These are phyloP conservation scores for Mimosa pudica DNA, from an alignment of 306 rosid genomes.

Conservation along the genomic window DNA sequence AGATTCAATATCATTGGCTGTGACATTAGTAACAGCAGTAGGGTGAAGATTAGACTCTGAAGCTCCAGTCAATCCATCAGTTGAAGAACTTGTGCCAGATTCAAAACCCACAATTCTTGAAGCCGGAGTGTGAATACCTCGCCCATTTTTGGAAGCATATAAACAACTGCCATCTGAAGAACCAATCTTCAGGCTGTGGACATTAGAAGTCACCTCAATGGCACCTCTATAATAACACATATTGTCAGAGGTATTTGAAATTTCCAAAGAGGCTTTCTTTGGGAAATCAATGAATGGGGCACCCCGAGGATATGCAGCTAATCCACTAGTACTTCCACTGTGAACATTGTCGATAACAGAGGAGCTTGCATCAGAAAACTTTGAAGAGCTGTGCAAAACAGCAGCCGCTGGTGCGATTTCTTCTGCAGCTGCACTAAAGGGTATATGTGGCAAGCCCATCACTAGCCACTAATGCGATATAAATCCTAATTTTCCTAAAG, in stretches of 20 bases:
- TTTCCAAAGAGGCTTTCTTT: slow-evolving; percentile 51
- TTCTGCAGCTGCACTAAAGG: slow-evolving; percentile 60
- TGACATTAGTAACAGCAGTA: slow-evolving; percentile 35
- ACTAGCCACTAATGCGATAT: slow-evolving; percentile 34
- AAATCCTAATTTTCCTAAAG: slow-evolving; percentile 29
- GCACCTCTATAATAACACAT: slow-evolving; percentile 50
- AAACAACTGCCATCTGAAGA: slow-evolving; percentile 49
- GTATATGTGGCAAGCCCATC: slow-evolving; percentile 92
- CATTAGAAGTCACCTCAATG: slow-evolving; percentile 63
- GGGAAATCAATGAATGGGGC: slow-evolving; percentile 63
- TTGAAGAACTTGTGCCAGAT: slow-evolving; percentile 53
- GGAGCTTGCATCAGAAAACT: slow-evolving; percentile 56
- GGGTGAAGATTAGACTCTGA: slow-evolving; percentile 44
- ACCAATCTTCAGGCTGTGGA: slow-evolving; percentile 61
- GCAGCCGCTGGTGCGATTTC: slow-evolving; percentile 50
- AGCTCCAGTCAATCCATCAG: slow-evolving; percentile 45
- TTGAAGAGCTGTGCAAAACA: slow-evolving; percentile 58
- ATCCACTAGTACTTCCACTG: slow-evolving; percentile 42
- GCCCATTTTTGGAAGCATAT: slow-evolving; percentile 50
- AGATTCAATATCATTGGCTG: slow-evolving; percentile 42
- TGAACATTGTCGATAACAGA: slow-evolving; percentile 54
- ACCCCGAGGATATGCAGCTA: slow-evolving; percentile 43
- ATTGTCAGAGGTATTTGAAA: slow-evolving; percentile 50
- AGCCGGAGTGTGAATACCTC: slow-evolving; percentile 62
- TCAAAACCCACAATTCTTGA: slow-evolving; percentile 92